Conservation (phyloP, 176 grass and related monocot species). For the Saccharum officinarum region DNA sequence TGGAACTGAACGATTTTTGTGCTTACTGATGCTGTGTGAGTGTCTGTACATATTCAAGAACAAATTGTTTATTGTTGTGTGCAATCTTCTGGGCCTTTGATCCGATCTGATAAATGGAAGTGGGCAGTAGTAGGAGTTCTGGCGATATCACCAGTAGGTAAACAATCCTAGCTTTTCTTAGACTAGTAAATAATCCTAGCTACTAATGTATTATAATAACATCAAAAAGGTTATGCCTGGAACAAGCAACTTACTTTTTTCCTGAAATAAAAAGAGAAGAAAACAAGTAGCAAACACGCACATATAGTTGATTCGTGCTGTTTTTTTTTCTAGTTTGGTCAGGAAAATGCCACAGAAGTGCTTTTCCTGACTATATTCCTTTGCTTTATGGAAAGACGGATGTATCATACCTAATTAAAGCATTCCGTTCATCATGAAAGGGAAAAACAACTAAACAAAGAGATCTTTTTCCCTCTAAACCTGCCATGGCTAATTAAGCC, state of each 20-base stretch:
- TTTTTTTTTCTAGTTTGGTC: constrained; percentile 6
- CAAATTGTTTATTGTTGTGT: background rate
- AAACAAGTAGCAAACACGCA: constrained; percentile 6
- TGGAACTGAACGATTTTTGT: background rate
- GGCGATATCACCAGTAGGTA: background rate
- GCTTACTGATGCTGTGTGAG: background rate
- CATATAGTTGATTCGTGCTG: background rate
- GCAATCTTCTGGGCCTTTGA: background rate
- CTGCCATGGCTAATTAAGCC: background rate
- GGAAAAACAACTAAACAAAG: constrained; percentile 9
- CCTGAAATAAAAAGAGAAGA: background rate
- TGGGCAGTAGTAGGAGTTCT: background rate
- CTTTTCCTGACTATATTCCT: constrained; percentile 43
- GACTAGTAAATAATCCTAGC: background rate
- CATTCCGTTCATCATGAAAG: constrained; percentile 36
- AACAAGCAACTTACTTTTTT: constrained; percentile 24
- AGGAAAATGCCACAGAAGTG: constrained; percentile 51
- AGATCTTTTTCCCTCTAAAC: background rate
- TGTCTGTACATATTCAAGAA: background rate
- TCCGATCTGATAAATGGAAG: background rate
- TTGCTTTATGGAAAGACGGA: constrained; percentile 47
- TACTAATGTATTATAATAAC: background rate
- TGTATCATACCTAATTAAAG: constrained; percentile 41
- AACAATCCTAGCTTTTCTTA: background rate
- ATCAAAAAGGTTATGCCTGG: constrained; percentile 12